Percentiles rank a stretch among this genome's conserved stretches.
These are phyloP conservation scores for Rutstroemia sp. DNA, from an alignment of 2,329 filamentous ascomycete species.

Conservation along the genomic window DNA sequence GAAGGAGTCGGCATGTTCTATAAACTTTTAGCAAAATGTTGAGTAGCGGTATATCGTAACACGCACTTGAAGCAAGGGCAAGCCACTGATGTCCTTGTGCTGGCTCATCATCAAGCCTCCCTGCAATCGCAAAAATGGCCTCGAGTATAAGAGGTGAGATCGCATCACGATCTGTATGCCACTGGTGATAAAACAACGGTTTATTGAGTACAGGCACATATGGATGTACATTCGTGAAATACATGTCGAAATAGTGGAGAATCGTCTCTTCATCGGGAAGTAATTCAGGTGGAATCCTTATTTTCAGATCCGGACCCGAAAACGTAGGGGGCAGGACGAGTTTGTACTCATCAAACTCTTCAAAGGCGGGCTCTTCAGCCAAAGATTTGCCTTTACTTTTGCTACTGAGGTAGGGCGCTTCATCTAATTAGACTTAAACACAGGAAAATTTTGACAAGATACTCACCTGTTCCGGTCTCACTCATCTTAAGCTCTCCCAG, in stretches of 20 bases:
- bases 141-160: constrained; percentile 87
- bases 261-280: constrained; percentile 85
- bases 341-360: constrained; percentile 68
- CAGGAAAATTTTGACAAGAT: constrained; percentile 5
- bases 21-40: constrained; percentile 22
- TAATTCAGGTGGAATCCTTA: constrained; percentile 83
- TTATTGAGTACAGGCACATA: constrained; percentile 89
- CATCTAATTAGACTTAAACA: constrained; percentile 13
- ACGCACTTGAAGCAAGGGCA: constrained; percentile 70
- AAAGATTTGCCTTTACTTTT: constrained; percentile 39
- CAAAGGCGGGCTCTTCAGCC: constrained; percentile 56
- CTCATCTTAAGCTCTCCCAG: constrained; percentile 84
- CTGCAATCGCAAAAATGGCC: constrained; percentile 84
- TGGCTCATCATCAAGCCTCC: constrained; percentile 74
- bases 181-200: constrained; percentile 77
- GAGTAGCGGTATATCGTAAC: not conserved
- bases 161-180: constrained; percentile 72
- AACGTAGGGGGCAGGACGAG: constrained; percentile 61
- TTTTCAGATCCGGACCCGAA: constrained; percentile 63
- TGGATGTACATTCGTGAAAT: constrained; percentile 83
- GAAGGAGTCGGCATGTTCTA: constrained; percentile 86
- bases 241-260: constrained; percentile 81
- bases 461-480: constrained; percentile 74
- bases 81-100: constrained; percentile 88
- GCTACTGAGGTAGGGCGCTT: constrained; percentile 78